Conservation (phyloP, 1,284 basidiomycete genomes). For the Leccinum subspadiceum region DNA sequence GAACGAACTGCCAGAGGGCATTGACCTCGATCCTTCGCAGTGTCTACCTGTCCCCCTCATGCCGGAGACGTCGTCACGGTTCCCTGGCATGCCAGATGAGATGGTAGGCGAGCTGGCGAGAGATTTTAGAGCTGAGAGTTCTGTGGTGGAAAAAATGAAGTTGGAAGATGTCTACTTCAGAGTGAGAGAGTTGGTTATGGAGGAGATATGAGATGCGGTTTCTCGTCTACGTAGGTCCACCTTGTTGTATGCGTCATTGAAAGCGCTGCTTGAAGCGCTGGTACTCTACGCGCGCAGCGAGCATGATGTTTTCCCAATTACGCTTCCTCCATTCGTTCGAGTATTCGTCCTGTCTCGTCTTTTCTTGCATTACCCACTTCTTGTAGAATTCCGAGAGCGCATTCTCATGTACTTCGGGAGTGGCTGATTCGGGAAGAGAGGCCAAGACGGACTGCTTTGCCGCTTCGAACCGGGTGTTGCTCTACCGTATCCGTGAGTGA, state of each 20-base stretch:
- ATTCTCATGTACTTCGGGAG: slow-evolving; percentile 54
- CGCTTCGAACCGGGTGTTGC: slow-evolving; percentile 68
- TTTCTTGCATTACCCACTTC: slow-evolving; percentile 70
- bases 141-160: slow-evolving; percentile 51
- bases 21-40: slow-evolving; percentile 52
- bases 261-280: slow-evolving; percentile 37
- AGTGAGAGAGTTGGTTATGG: slow-evolving; percentile 55
- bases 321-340: slow-evolving; percentile 60
- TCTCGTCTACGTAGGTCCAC: neutral
- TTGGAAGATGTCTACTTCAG: slow-evolving; percentile 60
- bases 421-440: slow-evolving; percentile 51
- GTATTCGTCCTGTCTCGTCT: slow-evolving; percentile 53
- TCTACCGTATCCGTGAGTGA: slow-evolving; percentile 40
- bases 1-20: slow-evolving; percentile 44
- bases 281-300: slow-evolving; percentile 52
- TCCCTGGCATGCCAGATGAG: slow-evolving; percentile 66
- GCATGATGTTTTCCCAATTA: slow-evolving; percentile 52
- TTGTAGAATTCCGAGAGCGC: slow-evolving; percentile 69
- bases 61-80: slow-evolving; percentile 62
- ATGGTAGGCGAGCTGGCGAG: slow-evolving; percentile 53
- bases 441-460: slow-evolving; percentile 57
- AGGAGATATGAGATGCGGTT: slow-evolving; percentile 38
- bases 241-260: slow-evolving; percentile 11
- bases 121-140: slow-evolving; percentile 62
- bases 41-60: slow-evolving; percentile 52